Evolutionary conservation across 805 yeast species (phyloP), one percentile per base, ranked within the genome.

Genomic region (Pichia nakasei): DNA sequence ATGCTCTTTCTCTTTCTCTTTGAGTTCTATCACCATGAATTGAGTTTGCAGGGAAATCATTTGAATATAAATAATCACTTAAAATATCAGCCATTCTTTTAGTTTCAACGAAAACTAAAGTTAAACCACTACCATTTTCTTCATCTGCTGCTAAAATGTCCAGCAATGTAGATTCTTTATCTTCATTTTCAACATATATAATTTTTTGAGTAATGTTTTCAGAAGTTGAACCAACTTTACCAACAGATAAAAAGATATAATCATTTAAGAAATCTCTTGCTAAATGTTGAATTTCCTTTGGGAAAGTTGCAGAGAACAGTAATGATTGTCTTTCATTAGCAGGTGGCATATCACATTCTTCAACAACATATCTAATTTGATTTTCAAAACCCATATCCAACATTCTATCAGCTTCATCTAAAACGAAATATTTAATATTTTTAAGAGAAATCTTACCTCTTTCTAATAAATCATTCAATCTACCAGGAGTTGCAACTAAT

Each of bases 341-440:
- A 52, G 73, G 80, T 50, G 99, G 97, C 98, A 93, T 93, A 66
- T 88, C 97, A 74, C 94, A 89, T 54, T 85, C 95, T 69, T 91
- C 94, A 50, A 93, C 98, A 61, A 93, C 91, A 66, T 88, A 85
- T 78, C 98, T 86, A 64, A 93, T 93, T 76, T 93, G 98, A 53
- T 97, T 97, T 75, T 93, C 98, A 73, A 93, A 93, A 78, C 98
- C 98, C 97, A 93, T 93, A 80, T 93, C 98, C 72, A 93, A 81
- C 98, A 93, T 93, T 75, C 98, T 86, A 72, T 93, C 98, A 62
- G 98, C 98, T 76, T 91, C 98, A 70, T 91, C 98, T 55, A 93
- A 76, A 42, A 93, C 97, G 65, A 93, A 78, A 69, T 86, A 93
- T 67, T 85, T 87, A 69, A 91, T 87, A 69, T 85, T 87, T 53